phyloP scores from a whole-genome alignment of 2,329 filamentous ascomycete genomes.

The Alternaria sp. region DNA sequence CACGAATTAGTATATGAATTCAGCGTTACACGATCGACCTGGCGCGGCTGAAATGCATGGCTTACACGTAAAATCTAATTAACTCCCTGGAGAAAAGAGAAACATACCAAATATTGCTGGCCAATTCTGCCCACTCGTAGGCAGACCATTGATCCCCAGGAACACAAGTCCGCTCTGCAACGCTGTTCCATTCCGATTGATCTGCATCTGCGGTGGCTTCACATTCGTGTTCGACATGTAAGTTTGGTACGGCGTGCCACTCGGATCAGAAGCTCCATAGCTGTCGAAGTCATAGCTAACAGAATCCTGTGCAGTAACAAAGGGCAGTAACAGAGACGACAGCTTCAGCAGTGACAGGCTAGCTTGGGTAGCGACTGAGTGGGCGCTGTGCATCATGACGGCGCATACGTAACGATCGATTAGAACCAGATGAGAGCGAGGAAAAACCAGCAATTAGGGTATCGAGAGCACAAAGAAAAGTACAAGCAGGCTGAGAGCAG shows the following conservation, averaged over 20 bases:
- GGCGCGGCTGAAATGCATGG: background rate
- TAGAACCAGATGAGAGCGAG: background rate
- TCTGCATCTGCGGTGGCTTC: constrained; percentile 26
- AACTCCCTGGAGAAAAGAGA: background rate
- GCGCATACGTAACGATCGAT: background rate
- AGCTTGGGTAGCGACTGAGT: background rate
- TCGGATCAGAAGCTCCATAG: constrained; percentile 17
- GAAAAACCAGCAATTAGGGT: background rate
- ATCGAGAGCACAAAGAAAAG: background rate
- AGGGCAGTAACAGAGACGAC: background rate
- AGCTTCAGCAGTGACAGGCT: constrained; percentile 5
- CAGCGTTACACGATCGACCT: background rate
- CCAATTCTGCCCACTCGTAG: constrained; percentile 28
- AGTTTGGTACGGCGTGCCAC: constrained; percentile 26
- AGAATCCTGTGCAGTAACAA: constrained; percentile 23
- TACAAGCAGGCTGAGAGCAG: background rate
- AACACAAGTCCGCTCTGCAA: constrained; percentile 25
- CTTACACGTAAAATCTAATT: background rate
- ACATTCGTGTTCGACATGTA: constrained; percentile 24
- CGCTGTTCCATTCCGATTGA: constrained; percentile 22
- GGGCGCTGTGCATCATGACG: constrained; percentile 1
- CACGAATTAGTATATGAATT: background rate
- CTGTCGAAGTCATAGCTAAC: constrained; percentile 23
- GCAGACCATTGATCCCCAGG: constrained; percentile 24
- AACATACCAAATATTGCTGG: constrained; percentile 26